Evolutionary conservation across 2,329 filamentous ascomycete species (phyloP).

Genomic region (Claviceps sorghi): DNA sequence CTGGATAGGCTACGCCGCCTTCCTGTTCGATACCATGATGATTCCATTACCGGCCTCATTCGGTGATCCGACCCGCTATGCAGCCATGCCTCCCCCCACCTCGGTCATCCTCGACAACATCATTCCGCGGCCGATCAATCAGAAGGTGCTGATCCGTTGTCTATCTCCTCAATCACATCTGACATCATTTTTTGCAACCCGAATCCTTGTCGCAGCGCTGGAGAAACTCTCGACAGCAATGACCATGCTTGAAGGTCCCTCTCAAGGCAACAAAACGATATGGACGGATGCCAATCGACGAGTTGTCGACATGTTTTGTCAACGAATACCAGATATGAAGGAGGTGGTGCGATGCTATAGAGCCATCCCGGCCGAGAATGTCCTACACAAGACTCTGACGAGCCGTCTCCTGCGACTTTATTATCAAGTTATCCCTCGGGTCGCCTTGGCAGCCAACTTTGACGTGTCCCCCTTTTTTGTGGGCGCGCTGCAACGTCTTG

Average conservation of each 20-base stretch:
- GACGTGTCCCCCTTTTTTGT: conserved; percentile 70
- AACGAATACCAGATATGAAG: conserved; percentile 67
- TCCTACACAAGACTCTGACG: conserved; percentile 64
- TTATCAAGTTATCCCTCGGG: conserved; percentile 65
- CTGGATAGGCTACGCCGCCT: conserved; percentile 87
- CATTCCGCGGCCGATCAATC: conserved; percentile 65
- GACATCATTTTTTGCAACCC: conserved; percentile 69
- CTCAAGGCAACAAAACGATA: conserved; percentile 23
- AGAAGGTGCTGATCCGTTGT: conserved; percentile 66
- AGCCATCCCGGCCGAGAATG: conserved; percentile 49
- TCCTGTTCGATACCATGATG: conserved; percentile 69
- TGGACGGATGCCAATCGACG: conserved; percentile 59
- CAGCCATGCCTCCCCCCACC: conserved; percentile 59
- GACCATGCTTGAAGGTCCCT: conserved; percentile 40
- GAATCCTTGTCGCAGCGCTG: conserved; percentile 64
- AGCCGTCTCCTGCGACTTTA: conserved; percentile 70
- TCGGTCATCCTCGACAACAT: conserved; percentile 73
- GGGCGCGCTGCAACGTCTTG: conserved; percentile 48
- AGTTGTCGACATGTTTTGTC: conserved; percentile 60
- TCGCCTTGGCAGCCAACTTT: conserved; percentile 71
- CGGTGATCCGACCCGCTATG: conserved; percentile 47
- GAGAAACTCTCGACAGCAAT: conserved; percentile 58
- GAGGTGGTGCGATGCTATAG: conserved; percentile 65
- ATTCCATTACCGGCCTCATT: conserved; percentile 59
- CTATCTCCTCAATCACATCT: conserved; percentile 64